Evolutionary conservation across 1,284 basidiomycete species (phyloP).

Genomic region (Golubevia pallescens): DNA sequence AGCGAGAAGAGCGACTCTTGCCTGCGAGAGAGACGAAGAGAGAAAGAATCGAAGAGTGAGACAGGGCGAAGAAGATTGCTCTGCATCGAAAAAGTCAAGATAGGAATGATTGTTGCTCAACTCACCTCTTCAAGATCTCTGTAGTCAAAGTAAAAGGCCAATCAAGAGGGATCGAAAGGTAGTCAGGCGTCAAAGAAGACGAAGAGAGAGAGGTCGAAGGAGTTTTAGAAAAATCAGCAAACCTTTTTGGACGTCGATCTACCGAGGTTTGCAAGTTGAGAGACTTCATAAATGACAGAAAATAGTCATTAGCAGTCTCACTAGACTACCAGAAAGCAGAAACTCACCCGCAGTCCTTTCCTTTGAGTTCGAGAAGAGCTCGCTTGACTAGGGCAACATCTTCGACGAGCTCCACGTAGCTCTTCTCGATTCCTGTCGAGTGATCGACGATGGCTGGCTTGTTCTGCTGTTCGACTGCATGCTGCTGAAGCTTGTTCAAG

Average conservation of each 20-base stretch:
- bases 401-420: constrained; percentile 13
- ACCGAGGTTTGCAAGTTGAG: background rate
- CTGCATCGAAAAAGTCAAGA: too few species aligned
- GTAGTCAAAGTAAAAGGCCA: background rate
- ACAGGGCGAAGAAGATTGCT: too few species aligned
- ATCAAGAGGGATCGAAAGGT: too few species aligned
- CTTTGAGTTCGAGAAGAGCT: constrained; percentile 14
- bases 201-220: too few species aligned
- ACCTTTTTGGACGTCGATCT: too few species aligned
- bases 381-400: constrained; percentile 15
- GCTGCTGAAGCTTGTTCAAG: too few species aligned
- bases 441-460: constrained; percentile 21
- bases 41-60: background rate
- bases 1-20: background rate
- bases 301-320: background rate
- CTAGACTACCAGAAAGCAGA: background rate
- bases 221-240: too few species aligned
- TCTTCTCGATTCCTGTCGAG: constrained; percentile 11
- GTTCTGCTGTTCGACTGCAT: constrained; percentile 6
- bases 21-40: background rate
- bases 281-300: background rate
- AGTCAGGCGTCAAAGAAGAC: too few species aligned
- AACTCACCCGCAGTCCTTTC: constrained; percentile 18
- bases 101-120: too few species aligned
- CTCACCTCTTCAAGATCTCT: too few species aligned